phyloP scores from a whole-genome alignment of 768 basidiomycete species.

The Lyophyllum semitale region DNA sequence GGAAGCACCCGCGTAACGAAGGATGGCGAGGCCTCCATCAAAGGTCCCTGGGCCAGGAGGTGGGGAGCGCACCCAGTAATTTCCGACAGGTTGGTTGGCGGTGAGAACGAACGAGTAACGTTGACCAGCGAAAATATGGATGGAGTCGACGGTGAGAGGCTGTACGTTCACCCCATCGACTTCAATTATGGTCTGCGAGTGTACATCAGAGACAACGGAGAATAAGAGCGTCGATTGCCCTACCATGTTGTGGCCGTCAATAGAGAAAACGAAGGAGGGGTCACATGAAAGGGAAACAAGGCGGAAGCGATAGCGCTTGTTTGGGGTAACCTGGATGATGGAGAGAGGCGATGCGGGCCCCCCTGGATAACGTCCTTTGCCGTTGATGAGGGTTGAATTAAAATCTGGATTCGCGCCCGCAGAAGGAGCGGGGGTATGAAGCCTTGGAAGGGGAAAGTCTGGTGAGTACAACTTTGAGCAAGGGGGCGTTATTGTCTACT shows the following conservation, averaged over 20 bases:
- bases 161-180: constrained; percentile 33
- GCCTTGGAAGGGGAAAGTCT: constrained; percentile 33
- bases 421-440: constrained; percentile 49
- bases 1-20: constrained; percentile 36
- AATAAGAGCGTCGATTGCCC: background rate
- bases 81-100: constrained; percentile 35
- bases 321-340: too few species aligned
- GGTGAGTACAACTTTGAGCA: too few species aligned
- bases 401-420: too few species aligned
- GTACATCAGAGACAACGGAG: constrained; percentile 14
- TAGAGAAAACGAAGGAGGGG: constrained; percentile 43
- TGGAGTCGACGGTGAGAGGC: constrained; percentile 36
- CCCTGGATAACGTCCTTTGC: constrained; percentile 44
- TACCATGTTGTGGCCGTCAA: constrained; percentile 39
- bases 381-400: too few species aligned
- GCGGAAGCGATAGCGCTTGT: too few species aligned
- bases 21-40: constrained; percentile 49
- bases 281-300: constrained; percentile 53
- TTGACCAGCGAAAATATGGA: too few species aligned
- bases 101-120: too few species aligned
- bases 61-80: constrained; percentile 42
- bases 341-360: constrained; percentile 42
- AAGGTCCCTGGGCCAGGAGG: constrained; percentile 26
- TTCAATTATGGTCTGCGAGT: constrained; percentile 38
- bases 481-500: too few species aligned